Conservation (phyloP, 208 protist genomes). For the Trypanosomatidae sp. region DNA sequence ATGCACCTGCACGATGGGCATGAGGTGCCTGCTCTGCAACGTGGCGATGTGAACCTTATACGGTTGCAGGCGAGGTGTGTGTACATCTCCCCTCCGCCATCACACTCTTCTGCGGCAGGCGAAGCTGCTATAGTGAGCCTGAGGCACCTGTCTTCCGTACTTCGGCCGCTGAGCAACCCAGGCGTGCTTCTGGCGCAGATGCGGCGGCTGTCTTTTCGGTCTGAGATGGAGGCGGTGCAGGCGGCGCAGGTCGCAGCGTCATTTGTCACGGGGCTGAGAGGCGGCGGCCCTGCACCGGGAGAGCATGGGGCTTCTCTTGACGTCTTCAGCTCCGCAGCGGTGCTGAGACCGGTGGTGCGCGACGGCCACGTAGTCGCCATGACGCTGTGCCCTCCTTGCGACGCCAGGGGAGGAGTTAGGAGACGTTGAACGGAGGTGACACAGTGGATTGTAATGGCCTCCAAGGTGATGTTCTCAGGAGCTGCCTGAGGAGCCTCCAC, state of each 20-base stretch:
- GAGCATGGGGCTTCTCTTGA: background rate
- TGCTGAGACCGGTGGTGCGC: constrained; percentile 44
- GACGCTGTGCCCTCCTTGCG: constrained; percentile 3
- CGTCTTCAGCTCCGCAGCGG: background rate
- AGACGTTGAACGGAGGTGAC: background rate
- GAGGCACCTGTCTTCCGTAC: constrained; percentile 4
- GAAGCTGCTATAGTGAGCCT: constrained; percentile 4
- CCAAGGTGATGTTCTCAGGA: background rate
- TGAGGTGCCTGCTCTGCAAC: constrained; percentile 70
- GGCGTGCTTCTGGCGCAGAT: constrained; percentile 26
- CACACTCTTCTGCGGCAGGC: background rate
- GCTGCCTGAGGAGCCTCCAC: background rate
- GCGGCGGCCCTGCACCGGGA: background rate
- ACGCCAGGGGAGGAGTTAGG: background rate
- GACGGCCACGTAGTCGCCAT: constrained; percentile 40
- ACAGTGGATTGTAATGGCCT: background rate
- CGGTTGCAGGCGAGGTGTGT: constrained; percentile 49
- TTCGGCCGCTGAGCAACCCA: constrained; percentile 48
- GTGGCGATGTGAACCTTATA: constrained; percentile 59
- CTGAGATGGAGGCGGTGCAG: constrained; percentile 60
- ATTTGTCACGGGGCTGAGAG: constrained; percentile 14
- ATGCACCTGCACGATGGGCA: constrained; percentile 86
- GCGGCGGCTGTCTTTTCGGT: constrained; percentile 38
- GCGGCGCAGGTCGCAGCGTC: constrained; percentile 59
- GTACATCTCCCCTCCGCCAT: constrained; percentile 19